These are phyloP conservation scores for Linaria vulgaris DNA, from an alignment of 257 asterid species.

Conservation along the genomic window DNA sequence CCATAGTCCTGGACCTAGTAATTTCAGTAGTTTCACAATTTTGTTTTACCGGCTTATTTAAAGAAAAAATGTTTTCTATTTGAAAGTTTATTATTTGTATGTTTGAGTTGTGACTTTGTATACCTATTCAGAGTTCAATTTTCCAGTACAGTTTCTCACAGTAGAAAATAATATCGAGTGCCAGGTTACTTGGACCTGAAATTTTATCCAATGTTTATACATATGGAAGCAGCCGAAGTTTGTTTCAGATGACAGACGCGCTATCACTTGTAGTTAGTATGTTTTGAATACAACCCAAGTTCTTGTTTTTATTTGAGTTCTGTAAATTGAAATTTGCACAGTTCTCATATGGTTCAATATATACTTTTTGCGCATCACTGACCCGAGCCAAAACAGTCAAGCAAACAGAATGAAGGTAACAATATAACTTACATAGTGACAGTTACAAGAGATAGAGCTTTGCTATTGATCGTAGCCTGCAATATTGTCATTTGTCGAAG, in stretches of 20 bases:
- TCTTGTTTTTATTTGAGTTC: no score
- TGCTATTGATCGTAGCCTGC: neutral
- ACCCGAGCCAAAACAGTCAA: neutral
- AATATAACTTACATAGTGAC: neutral
- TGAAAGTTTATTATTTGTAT: neutral
- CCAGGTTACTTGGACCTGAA: neutral
- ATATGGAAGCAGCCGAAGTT: no score
- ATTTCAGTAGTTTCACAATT: no score
- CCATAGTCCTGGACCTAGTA: constrained; percentile 3
- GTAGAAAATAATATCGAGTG: neutral
- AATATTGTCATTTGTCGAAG: neutral
- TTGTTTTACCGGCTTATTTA: neutral
- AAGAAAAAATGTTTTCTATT: neutral
- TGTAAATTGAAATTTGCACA: no score
- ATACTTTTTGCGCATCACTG: neutral
- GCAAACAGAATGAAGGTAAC: neutral
- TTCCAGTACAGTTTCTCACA: neutral
- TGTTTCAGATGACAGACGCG: no score
- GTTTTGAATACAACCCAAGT: no score
- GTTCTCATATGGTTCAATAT: neutral
- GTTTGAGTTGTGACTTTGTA: neutral
- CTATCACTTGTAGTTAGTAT: no score
- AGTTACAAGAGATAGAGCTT: neutral
- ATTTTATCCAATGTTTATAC: neutral
- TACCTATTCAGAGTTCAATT: constrained; percentile 3